Base-by-base conservation (phyloP, 2,329 filamentous ascomycete species). In the Apiospora pterosperma region DNA sequence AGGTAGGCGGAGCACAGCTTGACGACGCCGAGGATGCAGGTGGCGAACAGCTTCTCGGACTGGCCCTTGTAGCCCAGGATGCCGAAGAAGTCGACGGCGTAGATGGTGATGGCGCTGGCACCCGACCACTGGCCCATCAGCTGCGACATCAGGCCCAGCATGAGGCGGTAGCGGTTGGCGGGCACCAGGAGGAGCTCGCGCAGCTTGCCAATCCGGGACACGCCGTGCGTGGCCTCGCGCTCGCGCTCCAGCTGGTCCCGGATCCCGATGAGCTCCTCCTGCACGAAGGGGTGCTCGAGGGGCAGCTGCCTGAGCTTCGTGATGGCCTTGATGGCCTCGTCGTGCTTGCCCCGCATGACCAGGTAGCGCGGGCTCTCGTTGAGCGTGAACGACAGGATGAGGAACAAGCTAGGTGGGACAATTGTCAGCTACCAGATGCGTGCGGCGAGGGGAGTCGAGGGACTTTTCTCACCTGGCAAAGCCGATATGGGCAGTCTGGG, bases 1-100 rank as follows among this genome's bases (percentile, higher is more conserved):
- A 82, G 65, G 48, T 86, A 73, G 2, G 82, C 79, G 0, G 81
- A 80, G 19, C 81, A 68, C 63, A 88, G 80, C 64, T 88, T 88
- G 59, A 87, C 78, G 10, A 87, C 79, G 21, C 85, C 85, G 62
- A 88, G 85, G 64, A 88, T 81, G 3, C 81, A 83, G 0, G 85
- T 88, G 1, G 85, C 82, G 63, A 86, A 82, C 1, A 88, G 79
- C 67, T 83, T 73, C 80, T 87, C 84, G 34, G 81, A 81, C 63
- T 80, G 78, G 1, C 85, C 85, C 1, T 79, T 82, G 31, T 82
- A 81, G 8, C 85, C 85, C 59, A 87, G 79, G 67, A 86, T 78
- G 4, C 75, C 78, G 69, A 88, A 88, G 65, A 87, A 83, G 62
- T 85, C 76, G 0, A 84, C 79, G 0, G 85, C 85, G 69, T 88